These are phyloP conservation scores for Bothriochloa decipiens DNA, from an alignment of 176 grass and related monocot genomes.

Conservation along the genomic window DNA sequence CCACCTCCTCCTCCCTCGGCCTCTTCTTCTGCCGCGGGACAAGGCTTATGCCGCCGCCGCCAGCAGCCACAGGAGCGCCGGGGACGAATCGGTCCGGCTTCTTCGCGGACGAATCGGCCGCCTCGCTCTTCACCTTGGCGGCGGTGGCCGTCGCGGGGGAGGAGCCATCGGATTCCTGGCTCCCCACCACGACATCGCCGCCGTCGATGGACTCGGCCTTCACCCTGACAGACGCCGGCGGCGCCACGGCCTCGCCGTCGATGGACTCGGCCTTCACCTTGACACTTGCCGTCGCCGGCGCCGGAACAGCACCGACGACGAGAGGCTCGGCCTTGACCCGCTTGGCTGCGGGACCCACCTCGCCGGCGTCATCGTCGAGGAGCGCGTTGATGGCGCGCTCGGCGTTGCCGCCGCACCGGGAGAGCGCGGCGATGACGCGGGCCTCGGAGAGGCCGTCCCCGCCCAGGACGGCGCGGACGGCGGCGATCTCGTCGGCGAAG, in stretches of 20 bases:
- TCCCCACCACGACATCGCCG: background rate
- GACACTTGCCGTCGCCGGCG: background rate
- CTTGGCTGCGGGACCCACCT: background rate
- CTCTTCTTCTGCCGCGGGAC: constrained; percentile 47
- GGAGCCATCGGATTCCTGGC: background rate
- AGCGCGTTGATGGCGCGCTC: constrained; percentile 73
- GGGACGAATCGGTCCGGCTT: background rate
- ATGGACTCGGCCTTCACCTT: constrained; percentile 23
- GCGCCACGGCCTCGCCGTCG: background rate
- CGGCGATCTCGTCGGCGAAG: constrained; percentile 61
- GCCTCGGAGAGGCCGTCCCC: constrained; percentile 22
- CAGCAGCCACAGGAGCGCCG: background rate
- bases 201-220: constrained; percentile 30
- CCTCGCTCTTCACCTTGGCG: background rate
- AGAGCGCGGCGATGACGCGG: constrained; percentile 56
- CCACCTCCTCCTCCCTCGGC: constrained; percentile 14
- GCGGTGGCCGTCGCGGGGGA: background rate
- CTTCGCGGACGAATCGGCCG: background rate
- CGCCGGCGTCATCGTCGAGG: constrained; percentile 40
- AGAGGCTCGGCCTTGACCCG: constrained; percentile 13
- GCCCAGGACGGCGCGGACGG: constrained; percentile 63
- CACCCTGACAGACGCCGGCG: background rate
- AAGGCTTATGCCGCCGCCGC: constrained; percentile 37
- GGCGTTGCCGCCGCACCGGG: constrained; percentile 56
- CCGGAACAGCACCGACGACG: background rate